Conservation (phyloP, 352 stramenopile genomes). For the Phytophthora tubulina region DNA sequence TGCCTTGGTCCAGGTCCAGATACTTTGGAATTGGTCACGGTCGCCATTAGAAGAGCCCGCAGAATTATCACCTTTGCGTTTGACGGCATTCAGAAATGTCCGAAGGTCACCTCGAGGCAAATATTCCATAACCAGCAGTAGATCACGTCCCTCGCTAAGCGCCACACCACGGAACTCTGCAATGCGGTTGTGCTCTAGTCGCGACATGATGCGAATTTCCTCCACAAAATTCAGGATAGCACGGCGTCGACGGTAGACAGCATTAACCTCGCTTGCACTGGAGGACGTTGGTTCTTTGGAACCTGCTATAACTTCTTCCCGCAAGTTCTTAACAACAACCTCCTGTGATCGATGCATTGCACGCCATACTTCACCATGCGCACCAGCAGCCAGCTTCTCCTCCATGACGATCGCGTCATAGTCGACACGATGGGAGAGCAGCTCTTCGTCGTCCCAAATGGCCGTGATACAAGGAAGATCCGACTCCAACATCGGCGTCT, state of each 20-base stretch:
- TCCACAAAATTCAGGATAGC: constrained; percentile 57
- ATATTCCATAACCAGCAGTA: constrained; percentile 64
- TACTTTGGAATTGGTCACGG: constrained; percentile 40
- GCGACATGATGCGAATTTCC: constrained; percentile 59
- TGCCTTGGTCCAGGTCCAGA: constrained; percentile 54
- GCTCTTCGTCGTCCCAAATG: constrained; percentile 73
- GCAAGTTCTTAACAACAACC: constrained; percentile 55
- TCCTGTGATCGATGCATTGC: constrained; percentile 50
- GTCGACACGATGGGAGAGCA: constrained; percentile 64
- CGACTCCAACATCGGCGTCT: not conserved
- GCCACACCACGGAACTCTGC: constrained; percentile 62
- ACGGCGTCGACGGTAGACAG: constrained; percentile 18
- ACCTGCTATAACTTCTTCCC: constrained; percentile 24
- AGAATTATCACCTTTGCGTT: constrained; percentile 31
- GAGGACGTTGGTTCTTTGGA: constrained; percentile 11
- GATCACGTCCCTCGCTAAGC: constrained; percentile 49
- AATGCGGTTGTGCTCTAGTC: constrained; percentile 61
- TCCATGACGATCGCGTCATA: constrained; percentile 43
- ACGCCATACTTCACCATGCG: constrained; percentile 57
- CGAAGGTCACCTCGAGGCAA: constrained; percentile 64
- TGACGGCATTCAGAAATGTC: constrained; percentile 44
- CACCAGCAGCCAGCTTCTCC: constrained; percentile 46
- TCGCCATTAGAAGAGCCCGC: constrained; percentile 1
- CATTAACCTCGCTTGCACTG: constrained; percentile 15
- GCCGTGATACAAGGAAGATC: constrained; percentile 26